Percentiles rank a stretch among this genome's conserved stretches.
phyloP scores from a whole-genome alignment of 116 monocot species.

The Trichopus zeylanicus region DNA sequence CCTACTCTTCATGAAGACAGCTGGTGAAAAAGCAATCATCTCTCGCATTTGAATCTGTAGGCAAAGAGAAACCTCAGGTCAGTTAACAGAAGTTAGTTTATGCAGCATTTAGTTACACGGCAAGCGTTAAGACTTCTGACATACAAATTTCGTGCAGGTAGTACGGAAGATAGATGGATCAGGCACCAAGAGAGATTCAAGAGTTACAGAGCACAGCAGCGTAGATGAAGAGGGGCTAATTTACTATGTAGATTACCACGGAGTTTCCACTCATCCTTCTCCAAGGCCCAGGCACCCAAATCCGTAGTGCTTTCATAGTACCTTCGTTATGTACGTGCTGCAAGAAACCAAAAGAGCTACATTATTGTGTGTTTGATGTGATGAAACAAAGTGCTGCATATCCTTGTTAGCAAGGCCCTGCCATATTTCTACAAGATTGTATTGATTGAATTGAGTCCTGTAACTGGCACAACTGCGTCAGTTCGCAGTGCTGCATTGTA shows the following conservation, averaged over 20 bases:
- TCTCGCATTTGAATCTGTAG: neutral
- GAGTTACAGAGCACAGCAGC: too few relatives aligned
- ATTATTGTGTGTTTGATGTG: too few relatives aligned
- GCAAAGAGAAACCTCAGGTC: slow-evolving; percentile 1
- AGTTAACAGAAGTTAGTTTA: neutral
- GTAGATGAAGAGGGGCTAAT: slow-evolving; percentile 10
- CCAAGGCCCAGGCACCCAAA: slow-evolving; percentile 28
- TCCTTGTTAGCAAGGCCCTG: too few relatives aligned
- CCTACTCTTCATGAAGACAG: neutral
- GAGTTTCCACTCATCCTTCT: slow-evolving; percentile 26
- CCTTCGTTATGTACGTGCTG: too few relatives aligned
- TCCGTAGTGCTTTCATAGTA: slow-evolving; percentile 9
- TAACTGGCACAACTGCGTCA: too few relatives aligned
- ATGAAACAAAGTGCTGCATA: too few relatives aligned
- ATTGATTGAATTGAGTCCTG: too few relatives aligned
- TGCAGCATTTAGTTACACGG: neutral
- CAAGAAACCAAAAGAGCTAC: too few relatives aligned
- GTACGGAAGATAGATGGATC: neutral
- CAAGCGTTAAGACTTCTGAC: neutral
- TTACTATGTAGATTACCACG: slow-evolving; percentile 20
- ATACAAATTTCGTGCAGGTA: neutral
- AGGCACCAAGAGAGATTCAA: neutral
- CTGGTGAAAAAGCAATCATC: neutral
- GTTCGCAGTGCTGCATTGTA: too few relatives aligned
- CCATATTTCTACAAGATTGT: too few relatives aligned